Base-by-base conservation (phyloP, 2,329 filamentous ascomycete species). In the Xylariales sp. region DNA sequence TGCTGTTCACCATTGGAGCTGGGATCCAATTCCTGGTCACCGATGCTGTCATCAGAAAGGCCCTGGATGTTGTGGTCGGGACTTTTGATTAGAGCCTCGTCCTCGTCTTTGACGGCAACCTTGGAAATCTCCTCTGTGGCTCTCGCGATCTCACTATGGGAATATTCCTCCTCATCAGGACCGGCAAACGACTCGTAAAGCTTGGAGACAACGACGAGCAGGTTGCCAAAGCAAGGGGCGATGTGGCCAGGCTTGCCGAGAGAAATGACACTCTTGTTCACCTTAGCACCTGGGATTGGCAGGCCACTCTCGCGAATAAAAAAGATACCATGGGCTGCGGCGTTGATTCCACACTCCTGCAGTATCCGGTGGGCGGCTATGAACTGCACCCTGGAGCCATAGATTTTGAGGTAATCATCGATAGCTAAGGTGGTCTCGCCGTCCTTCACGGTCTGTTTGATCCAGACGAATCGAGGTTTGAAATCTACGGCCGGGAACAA, bases 191-290 rank as follows among this genome's bases (percentile, higher is more conserved):
- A 14, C 8, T 8, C 8, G 23, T 25, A n/a, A 21, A 20, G 31
- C 37, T 33, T 41, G 33, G 19, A 15, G n/a, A 16, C 41, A 6
- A 40, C 29, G 7, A 42, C 16, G 6, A 44, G 18, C 4, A 38
- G 37, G 17, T 38, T 38, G 10, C 44, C 44, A 27, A 44, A 42
- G 20, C 38, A 40, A 13, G 33, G 18, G 15, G 29, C 30, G 36
- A 42, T 37, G 20, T 44, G 44, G 16, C 39, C 44, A 4, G 44
- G 38, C 32, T 37, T 38, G 18, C 44, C 42, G 8, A 46, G 39
- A 5, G 37, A 21, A 12, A 39, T 6, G 37, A 42, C 40, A 29
- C 39, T 42, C 25, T 30, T 24, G 37, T 44, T 46, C 6, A 46
- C 5, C 8, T 32, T 29, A 5, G 37, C 25, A 16, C 32, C 16